Evolutionary conservation across 1,284 basidiomycete genomes (phyloP), one percentile per base, ranked within the genome.

Genomic region (Phlebopus sp.): DNA sequence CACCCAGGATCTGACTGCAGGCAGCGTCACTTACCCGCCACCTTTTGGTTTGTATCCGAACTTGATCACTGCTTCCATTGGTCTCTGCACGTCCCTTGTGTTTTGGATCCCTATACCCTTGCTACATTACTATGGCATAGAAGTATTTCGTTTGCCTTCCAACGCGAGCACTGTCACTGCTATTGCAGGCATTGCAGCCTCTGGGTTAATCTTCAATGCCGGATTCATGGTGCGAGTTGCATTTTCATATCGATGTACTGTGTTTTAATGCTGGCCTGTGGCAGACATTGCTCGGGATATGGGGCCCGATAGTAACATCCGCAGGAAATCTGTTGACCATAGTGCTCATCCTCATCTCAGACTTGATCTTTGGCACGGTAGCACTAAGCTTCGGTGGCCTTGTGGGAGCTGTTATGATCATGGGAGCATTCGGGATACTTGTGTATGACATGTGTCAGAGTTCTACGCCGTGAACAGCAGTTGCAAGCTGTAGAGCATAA

Each of bases 291-390:
- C 67, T 93, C 34, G 84, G 84, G 15, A 62, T 86, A 11, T 93
- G 89, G 90, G 92, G 91, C 5, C 90, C 91, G 2, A 81, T 93
- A 37, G 77, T 91, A 42, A 81, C 81, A n/a, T 89, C 87, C 7
- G 89, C 92, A 35, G 90, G 89, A 37, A 88, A 78, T 63, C 74
- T 94, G 15, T 74, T 92, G 42, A 92, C 91, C 6, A 92, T 92
- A 55, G 85, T 92, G 23, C 75, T 93, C 38, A 85, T 90, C 21
- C 79, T 89, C 48, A 58, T 87, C 17, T 82, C 83, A 21, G 90
- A 93, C 64, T 70, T 84, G 23, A 56, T 82, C 18, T 81, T 90
- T 49, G 81, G 84, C 14, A 73, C 75, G 37, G 73, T 79, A 37
- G 72, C 74, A 3, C 59, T 89, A 49, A 88, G 82, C 0, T 37